A percentile compares a stretch with the other conserved stretches of the same genome.
Conservation (phyloP, 805 yeast genomes). For the Ogataea ganodermae region DNA sequence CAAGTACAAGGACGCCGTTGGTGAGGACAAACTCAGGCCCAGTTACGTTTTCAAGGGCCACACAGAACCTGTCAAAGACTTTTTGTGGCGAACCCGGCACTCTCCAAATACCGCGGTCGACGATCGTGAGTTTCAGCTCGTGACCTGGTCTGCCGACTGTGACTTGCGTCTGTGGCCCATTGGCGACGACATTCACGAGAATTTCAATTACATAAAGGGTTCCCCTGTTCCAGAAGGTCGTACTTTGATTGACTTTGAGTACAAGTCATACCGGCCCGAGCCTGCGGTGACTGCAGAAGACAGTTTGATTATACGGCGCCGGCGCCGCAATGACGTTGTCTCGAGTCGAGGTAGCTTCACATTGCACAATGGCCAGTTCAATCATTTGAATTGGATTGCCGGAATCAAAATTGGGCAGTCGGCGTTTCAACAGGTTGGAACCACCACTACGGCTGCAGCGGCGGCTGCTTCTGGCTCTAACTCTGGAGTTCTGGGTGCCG, state of each 20-base stretch:
- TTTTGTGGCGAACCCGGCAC: constrained; percentile 78
- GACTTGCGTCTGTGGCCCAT: constrained; percentile 84
- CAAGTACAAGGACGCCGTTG: constrained; percentile 43
- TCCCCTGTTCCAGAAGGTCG: constrained; percentile 35
- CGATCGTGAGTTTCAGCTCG: constrained; percentile 84
- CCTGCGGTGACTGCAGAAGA: constrained; percentile 36
- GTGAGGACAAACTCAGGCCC: constrained; percentile 48
- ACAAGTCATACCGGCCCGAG: constrained; percentile 51
- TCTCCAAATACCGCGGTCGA: constrained; percentile 44
- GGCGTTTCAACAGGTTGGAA: constrained; percentile 38
- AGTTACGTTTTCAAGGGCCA: constrained; percentile 75
- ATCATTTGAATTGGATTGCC: constrained; percentile 88
- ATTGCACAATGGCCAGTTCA: constrained; percentile 43
- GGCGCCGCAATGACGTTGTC: constrained; percentile 20
- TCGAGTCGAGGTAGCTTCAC: constrained; percentile 35
- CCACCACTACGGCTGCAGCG: constrained; percentile 7
- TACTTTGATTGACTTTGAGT: constrained; percentile 40
- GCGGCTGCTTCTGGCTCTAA: no score
- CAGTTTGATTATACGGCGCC: constrained; percentile 25
- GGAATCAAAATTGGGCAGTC: constrained; percentile 78
- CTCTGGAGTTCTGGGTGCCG: constrained; percentile 23
- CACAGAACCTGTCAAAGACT: constrained; percentile 80
- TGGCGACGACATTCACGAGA: constrained; percentile 47
- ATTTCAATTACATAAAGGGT: constrained; percentile 44
- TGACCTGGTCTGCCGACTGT: constrained; percentile 91